Conservation (phyloP, 768 basidiomycete species). For the Suillus lakei region DNA sequence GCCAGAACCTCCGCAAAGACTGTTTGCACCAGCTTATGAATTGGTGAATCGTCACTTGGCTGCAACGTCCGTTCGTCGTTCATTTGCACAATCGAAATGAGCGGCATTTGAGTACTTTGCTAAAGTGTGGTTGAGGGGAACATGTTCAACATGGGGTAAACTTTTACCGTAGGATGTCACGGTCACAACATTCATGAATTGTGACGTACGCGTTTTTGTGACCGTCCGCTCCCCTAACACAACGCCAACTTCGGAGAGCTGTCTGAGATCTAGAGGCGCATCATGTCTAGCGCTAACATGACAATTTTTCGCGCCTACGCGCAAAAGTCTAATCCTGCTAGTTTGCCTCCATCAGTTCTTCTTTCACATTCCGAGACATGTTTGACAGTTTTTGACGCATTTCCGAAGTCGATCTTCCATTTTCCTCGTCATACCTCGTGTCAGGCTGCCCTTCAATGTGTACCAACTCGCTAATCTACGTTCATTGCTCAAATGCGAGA, state of each 20-base stretch:
- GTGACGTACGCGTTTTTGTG: neutral
- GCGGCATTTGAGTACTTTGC: neutral
- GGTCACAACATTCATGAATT: neutral
- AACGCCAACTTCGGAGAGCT: neutral
- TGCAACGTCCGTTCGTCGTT: neutral
- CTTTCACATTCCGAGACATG: slow-evolving; percentile 59
- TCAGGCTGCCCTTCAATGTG: slow-evolving; percentile 33
- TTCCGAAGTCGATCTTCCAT: slow-evolving; percentile 86
- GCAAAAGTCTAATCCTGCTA: slow-evolving; percentile 46
- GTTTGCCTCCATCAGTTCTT: slow-evolving; percentile 62
- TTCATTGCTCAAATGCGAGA: slow-evolving; percentile 58
- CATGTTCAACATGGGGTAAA: neutral
- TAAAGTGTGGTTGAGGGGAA: neutral
- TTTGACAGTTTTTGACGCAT: slow-evolving; percentile 75
- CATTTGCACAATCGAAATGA: neutral
- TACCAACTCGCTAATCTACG: slow-evolving; percentile 57
- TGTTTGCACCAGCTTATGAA: neutral
- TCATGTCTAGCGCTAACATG: slow-evolving; percentile 39
- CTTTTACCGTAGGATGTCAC: neutral
- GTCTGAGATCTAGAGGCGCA: neutral
- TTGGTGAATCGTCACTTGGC: neutral
- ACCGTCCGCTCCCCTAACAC: neutral
- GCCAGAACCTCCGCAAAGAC: slow-evolving; percentile 1
- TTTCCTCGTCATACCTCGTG: slow-evolving; percentile 82
- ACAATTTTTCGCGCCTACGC: slow-evolving; percentile 70